Conservation (phyloP, 169 alveolate genomes). For the Theileria parva region DNA sequence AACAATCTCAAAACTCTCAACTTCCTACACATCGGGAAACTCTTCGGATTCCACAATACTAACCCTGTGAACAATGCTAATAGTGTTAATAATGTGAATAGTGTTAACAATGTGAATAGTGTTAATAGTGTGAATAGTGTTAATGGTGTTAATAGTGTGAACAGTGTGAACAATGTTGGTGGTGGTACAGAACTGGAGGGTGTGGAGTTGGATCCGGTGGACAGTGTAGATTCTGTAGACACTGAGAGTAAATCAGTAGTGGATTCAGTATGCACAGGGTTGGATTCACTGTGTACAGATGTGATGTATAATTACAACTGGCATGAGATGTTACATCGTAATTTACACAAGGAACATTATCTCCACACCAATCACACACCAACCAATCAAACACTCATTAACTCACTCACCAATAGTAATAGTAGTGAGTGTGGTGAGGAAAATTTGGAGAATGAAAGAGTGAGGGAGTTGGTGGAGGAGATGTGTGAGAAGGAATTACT, state of each 20-base stretch:
- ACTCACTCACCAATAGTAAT: background rate
- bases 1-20: constrained; percentile 12
- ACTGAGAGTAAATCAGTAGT: too few species aligned
- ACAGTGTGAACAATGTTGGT: background rate
- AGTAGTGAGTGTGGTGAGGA: background rate
- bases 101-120: too few species aligned
- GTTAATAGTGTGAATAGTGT: background rate
- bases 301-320: constrained; percentile 1
- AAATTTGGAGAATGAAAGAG: too few species aligned
- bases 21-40: background rate
- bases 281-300: background rate
- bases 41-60: background rate
- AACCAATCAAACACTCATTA: background rate
- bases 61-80: background rate
- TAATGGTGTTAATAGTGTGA: background rate
- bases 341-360: background rate
- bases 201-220: too few species aligned
- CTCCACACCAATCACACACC: background rate
- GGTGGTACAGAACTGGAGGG: background rate
- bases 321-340: background rate
- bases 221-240: too few species aligned
- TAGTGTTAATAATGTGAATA: background rate
- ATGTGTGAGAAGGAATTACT: background rate
- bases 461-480: background rate
- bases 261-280: too few species aligned